phyloP scores from a whole-genome alignment of 345 rosid genomes.

The Toxicodendron radicans region DNA sequence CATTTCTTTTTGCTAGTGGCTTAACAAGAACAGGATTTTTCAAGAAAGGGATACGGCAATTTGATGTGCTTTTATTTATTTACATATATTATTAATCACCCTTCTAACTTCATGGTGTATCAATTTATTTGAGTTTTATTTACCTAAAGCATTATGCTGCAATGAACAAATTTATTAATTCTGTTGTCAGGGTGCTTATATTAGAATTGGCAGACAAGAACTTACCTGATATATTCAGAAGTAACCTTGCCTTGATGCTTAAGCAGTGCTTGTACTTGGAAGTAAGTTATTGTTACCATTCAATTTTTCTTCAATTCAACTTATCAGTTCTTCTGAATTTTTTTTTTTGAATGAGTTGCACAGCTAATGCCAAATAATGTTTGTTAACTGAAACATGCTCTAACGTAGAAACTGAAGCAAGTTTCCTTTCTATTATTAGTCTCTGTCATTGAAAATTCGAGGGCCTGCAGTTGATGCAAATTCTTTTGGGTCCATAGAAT shows the following conservation, averaged over 20 bases:
- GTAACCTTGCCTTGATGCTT: slow-evolving; percentile 41
- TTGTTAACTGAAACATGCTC: slow-evolving; percentile 1
- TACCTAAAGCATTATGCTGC: neutral
- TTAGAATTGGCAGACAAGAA: slow-evolving; percentile 45
- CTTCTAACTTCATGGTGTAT: neutral
- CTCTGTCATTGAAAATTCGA: slow-evolving; percentile 49
- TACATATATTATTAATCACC: neutral
- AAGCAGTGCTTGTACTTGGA: slow-evolving; percentile 46
- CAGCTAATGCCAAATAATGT: neutral
- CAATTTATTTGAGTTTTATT: neutral
- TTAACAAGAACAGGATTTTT: neutral
- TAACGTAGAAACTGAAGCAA: slow-evolving; percentile 16
- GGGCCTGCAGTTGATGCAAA: slow-evolving; percentile 37
- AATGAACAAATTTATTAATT: neutral
- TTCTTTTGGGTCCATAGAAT: slow-evolving; percentile 29
- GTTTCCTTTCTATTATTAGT: slow-evolving; percentile 39
- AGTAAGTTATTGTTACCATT: slow-evolving; percentile 38
- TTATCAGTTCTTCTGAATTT: neutral
- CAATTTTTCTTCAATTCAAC: neutral
- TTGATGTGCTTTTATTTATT: neutral
- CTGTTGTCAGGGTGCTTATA: slow-evolving; percentile 41
- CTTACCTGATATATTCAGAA: slow-evolving; percentile 24
- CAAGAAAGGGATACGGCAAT: neutral
- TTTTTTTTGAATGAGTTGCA: neutral
- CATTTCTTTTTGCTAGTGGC: too few species aligned